Conservation (phyloP, 306 rosid genomes). For the Vigna nakashimae region DNA sequence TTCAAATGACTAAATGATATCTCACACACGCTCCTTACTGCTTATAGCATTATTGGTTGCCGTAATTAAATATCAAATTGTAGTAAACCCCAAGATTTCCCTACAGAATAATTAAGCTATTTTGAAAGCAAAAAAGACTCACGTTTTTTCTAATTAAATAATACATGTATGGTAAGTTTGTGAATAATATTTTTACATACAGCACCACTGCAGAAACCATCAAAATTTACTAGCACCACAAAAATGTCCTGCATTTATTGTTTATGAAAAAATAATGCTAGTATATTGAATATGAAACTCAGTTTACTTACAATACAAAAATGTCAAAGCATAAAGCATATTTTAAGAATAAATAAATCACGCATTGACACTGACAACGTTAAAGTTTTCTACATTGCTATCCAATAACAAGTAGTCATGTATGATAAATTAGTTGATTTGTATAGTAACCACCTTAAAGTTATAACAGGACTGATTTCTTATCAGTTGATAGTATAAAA, state of each 20-base stretch:
- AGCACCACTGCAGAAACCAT: too few species aligned
- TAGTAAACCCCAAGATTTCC: slow-evolving; percentile 23
- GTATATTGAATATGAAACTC: slow-evolving; percentile 14
- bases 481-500: background rate
- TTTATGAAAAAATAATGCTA: too few species aligned
- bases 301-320: slow-evolving; percentile 25
- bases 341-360: background rate
- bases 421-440: background rate
- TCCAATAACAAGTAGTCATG: background rate
- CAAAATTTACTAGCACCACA: too few species aligned
- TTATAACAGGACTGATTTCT: background rate
- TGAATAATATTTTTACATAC: too few species aligned
- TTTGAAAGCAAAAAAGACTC: slow-evolving; percentile 19
- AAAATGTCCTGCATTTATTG: too few species aligned
- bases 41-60: slow-evolving; percentile 14
- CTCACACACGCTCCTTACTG: background rate
- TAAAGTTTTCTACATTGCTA: background rate
- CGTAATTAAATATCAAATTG: slow-evolving; percentile 38
- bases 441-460: background rate
- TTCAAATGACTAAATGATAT: slow-evolving; percentile 41
- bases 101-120: slow-evolving; percentile 22
- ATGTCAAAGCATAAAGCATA: background rate
- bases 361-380: background rate
- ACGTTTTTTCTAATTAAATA: too few species aligned
- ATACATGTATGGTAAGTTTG: too few species aligned